Evolutionary conservation across 768 basidiomycete species (phyloP), one percentile per base, ranked within the genome.

Genomic region (Daedaleopsis nitida): DNA sequence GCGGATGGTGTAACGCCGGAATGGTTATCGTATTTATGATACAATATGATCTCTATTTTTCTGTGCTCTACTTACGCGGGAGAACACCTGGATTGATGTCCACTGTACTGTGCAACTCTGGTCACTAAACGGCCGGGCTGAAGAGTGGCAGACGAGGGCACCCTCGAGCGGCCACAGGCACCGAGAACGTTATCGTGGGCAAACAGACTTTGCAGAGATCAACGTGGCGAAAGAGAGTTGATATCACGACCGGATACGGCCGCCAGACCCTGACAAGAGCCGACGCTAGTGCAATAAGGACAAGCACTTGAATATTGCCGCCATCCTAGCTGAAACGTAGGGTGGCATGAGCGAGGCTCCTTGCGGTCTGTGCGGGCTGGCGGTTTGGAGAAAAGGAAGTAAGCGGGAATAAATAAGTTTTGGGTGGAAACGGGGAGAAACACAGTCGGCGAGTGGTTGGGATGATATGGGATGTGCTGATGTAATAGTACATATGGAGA

Each of bases 261-360:
- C 39, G 39, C 39, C 13, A 17, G 39, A 42, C 39, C 39, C 37
- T 3, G 39, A 42, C 39, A 17, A 42, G 39, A 42, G 39, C 39
- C 39, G 39, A 42, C 3, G 39, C 23, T 24, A 50, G 49, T 47
- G 19, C 17, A n/a, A 21, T 42, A 42, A 3, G 11, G 39, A 42
- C 17, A 10, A 24, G 45, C 45, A n/a, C n/a, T n/a, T n/a, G n/a
- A n/a, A n/a, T n/a, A n/a, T n/a, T n/a, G n/a, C n/a, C 24, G 27
- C 27, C 27, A 16, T 12, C 10, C 21, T 24, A 50, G 49, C 9
- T 42, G 43, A 50, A 27, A 37, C 35, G 37, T 21, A 43, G 11
- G 23, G 43, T 17, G 44, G 9, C 59, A 53, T 48, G 48, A 50
- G 59, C 59, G 59, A 55, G 54, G 59, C 48, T 35, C 27, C 27